phyloP scores from a whole-genome alignment of 768 basidiomycete genomes.

The Mycena indigotica region DNA sequence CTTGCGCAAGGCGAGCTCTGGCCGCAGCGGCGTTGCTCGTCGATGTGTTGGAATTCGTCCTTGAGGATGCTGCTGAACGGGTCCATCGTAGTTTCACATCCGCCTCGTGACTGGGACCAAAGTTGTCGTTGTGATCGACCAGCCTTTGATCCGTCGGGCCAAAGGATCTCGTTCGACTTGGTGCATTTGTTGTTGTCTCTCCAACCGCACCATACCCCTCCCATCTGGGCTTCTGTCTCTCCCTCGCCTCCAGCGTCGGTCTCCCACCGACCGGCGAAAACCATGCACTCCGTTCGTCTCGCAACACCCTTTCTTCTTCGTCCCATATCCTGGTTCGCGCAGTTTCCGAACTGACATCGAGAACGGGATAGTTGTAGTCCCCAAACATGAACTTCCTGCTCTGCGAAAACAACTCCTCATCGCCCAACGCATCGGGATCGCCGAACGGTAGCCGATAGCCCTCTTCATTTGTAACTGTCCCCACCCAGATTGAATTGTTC shows the following conservation, averaged over 20 bases:
- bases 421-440: conserved; percentile 58
- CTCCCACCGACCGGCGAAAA: conserved; percentile 60
- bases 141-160: conserved; percentile 28
- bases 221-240: conserved; percentile 41
- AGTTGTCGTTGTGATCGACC: conserved; percentile 53
- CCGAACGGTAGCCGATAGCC: conserved; percentile 70
- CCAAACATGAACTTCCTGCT: conserved; percentile 84
- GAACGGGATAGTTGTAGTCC: conserved; percentile 86
- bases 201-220: conserved; percentile 62
- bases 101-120: conserved; percentile 30
- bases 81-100: conserved; percentile 55
- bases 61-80: conserved; percentile 23
- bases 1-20: neutral
- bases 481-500: conserved; percentile 40
- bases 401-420: conserved; percentile 76
- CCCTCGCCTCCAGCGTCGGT: conserved; percentile 40
- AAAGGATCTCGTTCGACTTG: conserved; percentile 1
- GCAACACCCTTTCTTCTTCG: conserved; percentile 83
- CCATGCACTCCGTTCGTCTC: conserved; percentile 74
- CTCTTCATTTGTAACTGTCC: conserved; percentile 28
- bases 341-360: conserved; percentile 82
- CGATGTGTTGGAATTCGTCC: conserved; percentile 19
- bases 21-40: neutral
- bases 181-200: conserved; percentile 24
- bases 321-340: conserved; percentile 71